A percentile compares a stretch with the other conserved stretches of the same genome.
phyloP scores from a whole-genome alignment of 805 yeast genomes.

The Saccharomycopsis fermentans region DNA sequence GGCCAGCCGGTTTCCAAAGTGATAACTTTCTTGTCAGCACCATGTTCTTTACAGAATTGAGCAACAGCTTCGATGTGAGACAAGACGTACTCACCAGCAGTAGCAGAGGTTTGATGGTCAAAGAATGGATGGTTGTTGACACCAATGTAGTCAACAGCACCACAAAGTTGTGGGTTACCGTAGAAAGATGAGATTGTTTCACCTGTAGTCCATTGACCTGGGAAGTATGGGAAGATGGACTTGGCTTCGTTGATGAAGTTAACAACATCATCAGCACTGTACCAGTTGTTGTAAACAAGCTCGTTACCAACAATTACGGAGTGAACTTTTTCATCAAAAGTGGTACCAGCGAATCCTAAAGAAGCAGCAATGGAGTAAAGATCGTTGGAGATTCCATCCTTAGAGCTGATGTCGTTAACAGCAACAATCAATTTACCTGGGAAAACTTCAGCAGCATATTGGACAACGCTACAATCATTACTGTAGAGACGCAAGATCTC shows the following conservation, averaged over 20 bases:
- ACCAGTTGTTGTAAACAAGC: conserved; percentile 43
- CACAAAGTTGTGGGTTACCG: conserved; percentile 43
- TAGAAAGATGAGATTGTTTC: conserved; percentile 56
- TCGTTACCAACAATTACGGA: conserved; percentile 57
- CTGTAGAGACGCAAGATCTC: conserved; percentile 50
- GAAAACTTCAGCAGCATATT: conserved; percentile 40
- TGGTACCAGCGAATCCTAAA: conserved; percentile 39
- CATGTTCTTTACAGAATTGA: conserved; percentile 17
- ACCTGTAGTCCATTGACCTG: conserved; percentile 52
- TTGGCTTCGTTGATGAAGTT: conserved; percentile 40
- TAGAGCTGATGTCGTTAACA: conserved; percentile 39
- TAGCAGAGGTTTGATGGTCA: conserved; percentile 16
- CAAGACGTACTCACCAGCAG: conserved; percentile 19
- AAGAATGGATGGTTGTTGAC: conserved; percentile 61
- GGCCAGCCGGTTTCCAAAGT: conserved; percentile 70
- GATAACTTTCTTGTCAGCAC: conserved; percentile 31
- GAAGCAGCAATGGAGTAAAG: conserved; percentile 32
- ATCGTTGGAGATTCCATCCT: conserved; percentile 19
- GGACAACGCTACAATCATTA: conserved; percentile 51
- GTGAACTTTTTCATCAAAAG: conserved; percentile 34
- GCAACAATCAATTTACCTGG: conserved; percentile 46
- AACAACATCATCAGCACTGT: conserved; percentile 36
- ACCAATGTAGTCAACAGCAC: conserved; percentile 50
- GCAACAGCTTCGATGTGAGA: conserved; percentile 19
- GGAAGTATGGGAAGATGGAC: conserved; percentile 35